Conservation (phyloP, 371 early-diverging fungal species). For the Syncephalastrum contaminatum region DNA sequence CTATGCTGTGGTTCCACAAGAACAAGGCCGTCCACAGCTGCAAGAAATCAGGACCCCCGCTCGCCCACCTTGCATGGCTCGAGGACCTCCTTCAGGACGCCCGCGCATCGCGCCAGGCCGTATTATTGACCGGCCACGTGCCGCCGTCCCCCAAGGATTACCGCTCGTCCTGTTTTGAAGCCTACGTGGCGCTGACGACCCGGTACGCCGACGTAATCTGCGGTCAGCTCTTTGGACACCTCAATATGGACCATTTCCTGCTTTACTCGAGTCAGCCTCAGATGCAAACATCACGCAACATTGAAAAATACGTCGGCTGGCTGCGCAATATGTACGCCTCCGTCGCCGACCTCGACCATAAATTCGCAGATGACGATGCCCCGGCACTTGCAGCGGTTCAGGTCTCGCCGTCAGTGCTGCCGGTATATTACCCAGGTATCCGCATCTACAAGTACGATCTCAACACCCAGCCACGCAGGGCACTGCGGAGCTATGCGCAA, state of each 20-base stretch:
- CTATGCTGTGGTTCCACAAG: slow-evolving; percentile 67
- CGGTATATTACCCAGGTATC: slow-evolving; percentile 71
- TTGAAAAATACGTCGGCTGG: slow-evolving; percentile 34
- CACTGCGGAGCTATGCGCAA: slow-evolving; percentile 34
- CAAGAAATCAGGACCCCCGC: slow-evolving; percentile 54
- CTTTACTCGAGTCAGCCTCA: slow-evolving; percentile 38
- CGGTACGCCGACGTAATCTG: slow-evolving; percentile 61
- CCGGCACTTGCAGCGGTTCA: slow-evolving; percentile 50
- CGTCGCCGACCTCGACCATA: slow-evolving; percentile 15
- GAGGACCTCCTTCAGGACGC: slow-evolving; percentile 55
- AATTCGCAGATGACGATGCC: neutral
- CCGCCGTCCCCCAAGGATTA: slow-evolving; percentile 70
- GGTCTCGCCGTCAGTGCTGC: slow-evolving; percentile 75
- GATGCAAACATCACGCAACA: slow-evolving; percentile 16
- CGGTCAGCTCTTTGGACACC: slow-evolving; percentile 80
- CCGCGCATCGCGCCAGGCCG: slow-evolving; percentile 18
- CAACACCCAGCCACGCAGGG: slow-evolving; percentile 14
- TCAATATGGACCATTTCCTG: slow-evolving; percentile 79
- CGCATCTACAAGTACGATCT: slow-evolving; percentile 65
- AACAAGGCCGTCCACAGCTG: slow-evolving; percentile 75
- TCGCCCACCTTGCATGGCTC: slow-evolving; percentile 71
- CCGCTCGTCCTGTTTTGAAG: slow-evolving; percentile 56
- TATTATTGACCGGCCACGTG: slow-evolving; percentile 77
- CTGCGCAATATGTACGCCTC: slow-evolving; percentile 29
- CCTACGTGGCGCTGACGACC: slow-evolving; percentile 59